Percentiles rank a stretch among this genome's conserved stretches.
Conservation (phyloP, 768 basidiomycete species). For the Kwoniella dejecticola region DNA sequence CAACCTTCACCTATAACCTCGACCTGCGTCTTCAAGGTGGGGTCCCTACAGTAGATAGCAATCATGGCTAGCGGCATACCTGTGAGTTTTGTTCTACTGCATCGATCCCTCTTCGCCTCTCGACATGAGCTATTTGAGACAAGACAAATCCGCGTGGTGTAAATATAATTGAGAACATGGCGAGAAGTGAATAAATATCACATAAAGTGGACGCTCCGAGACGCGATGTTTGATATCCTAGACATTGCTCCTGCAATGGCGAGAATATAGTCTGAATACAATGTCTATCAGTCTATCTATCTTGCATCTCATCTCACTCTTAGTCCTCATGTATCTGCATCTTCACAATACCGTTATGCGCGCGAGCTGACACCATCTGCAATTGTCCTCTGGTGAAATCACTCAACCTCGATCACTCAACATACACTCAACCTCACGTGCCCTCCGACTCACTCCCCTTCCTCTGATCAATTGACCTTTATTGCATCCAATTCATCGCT, state of each 20-base stretch:
- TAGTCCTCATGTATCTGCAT: neutral
- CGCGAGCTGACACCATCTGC: no score
- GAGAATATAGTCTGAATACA: constrained; percentile 18
- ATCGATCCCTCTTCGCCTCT: neutral
- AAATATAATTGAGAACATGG: constrained; percentile 24
- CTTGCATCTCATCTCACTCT: neutral
- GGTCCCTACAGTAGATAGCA: neutral
- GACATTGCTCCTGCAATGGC: constrained; percentile 12
- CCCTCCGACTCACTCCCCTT: no score
- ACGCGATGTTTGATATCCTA: constrained; percentile 25
- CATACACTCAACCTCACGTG: no score
- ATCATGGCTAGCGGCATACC: constrained; percentile 43
- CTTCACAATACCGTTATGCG: neutral
- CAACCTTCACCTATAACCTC: neutral
- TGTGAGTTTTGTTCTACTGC: constrained; percentile 22
- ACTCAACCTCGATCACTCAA: neutral
- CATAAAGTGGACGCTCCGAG: constrained; percentile 13
- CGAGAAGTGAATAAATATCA: neutral
- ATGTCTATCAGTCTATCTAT: neutral
- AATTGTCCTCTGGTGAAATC: neutral
- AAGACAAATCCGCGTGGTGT: neutral
- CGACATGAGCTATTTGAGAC: neutral
- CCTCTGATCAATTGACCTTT: no score
- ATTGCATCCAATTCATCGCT: neutral
- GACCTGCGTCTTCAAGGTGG: neutral